Percentiles rank a stretch among this genome's conserved stretches.
Evolutionary conservation across 164 flowering plant genomes (phyloP).

Genomic region (Houttuynia cordata): DNA sequence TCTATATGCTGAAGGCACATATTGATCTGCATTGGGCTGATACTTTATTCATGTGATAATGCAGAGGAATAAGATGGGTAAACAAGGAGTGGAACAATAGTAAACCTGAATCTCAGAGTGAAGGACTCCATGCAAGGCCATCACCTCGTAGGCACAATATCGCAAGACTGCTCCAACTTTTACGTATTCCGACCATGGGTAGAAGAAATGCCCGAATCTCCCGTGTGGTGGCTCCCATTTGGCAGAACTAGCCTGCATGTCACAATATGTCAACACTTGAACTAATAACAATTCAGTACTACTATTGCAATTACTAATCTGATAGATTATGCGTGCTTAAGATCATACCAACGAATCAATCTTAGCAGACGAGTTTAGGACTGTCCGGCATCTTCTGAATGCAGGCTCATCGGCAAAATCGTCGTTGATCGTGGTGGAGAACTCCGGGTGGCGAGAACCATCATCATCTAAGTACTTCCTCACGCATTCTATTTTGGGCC

Average conservation of each 20-base stretch:
- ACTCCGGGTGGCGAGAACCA: constrained; percentile 41
- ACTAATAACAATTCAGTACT: neutral
- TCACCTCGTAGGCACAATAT: constrained; percentile 72
- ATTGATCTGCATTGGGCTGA: neutral
- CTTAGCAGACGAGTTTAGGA: constrained; percentile 54
- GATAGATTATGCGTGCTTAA: neutral
- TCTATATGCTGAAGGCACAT: neutral
- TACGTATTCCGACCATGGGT: constrained; percentile 76
- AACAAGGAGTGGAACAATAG: neutral
- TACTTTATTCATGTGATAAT: neutral
- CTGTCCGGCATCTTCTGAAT: constrained; percentile 41
- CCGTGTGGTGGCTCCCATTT: constrained; percentile 97
- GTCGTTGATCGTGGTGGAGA: constrained; percentile 48
- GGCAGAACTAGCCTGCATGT: constrained; percentile 49
- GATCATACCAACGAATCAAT: constrained; percentile 50
- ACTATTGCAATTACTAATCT: no score
- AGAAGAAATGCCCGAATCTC: constrained; percentile 49
- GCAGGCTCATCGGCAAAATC: constrained; percentile 77
- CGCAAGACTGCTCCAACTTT: constrained; percentile 74
- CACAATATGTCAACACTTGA: neutral
- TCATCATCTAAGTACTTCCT: constrained; percentile 61
- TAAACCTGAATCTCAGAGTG: constrained; percentile 75
- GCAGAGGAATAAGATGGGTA: neutral
- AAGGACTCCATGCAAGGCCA: constrained; percentile 84
- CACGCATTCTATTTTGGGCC: constrained; percentile 48